Evolutionary conservation across 176 grass and related monocot species (phyloP), one percentile per base, ranked within the genome.

Genomic region (Canna indica): DNA sequence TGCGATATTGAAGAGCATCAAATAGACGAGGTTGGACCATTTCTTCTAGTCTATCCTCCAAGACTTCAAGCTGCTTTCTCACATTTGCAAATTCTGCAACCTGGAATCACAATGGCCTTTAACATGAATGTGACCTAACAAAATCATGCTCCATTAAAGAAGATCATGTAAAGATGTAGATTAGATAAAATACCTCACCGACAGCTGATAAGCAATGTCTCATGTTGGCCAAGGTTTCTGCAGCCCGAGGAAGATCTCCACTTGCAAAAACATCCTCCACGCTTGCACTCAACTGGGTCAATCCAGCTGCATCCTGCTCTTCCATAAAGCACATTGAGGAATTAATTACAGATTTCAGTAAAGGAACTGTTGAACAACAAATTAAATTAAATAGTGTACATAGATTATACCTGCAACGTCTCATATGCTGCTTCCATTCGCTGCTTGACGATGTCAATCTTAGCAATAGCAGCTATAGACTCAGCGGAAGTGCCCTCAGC

Each of bases 241-340:
- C 95, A 47, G 95, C 89, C 70, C 73, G 83, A 20, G 89, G 84
- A 79, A 99, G 95, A 80, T 99, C 90, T 29, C 87, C 95, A 82
- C 95, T 99, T 63, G 95, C 91, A 88, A 99, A 99, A 71, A 99
- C 95, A 94, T 99, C 95, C 73, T 99, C 95, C 7, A 99, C 90
- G 64, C 89, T 99, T 59, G 88, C 89, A 78, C 95, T 93, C 80
- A 93, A 80, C 77, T 93, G 87, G 64, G 95, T 88, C 67, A 99
- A 78, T 44, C 95, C 95, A 75, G 95, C 95, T 20, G 95, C 95
- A 84, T 99, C 95, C 95, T 99, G 81, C 29, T 73, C 54, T 77
- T 77, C 47, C 35, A 31, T 27, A 41, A 50, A 14, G 64, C 41
- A 38, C 53, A 30, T 71, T 58, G 13, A 54, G 47, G 73, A 34